phyloP scores from a whole-genome alignment of 73 alveolate genomes.

The Tetrahymena malaccensis region DNA sequence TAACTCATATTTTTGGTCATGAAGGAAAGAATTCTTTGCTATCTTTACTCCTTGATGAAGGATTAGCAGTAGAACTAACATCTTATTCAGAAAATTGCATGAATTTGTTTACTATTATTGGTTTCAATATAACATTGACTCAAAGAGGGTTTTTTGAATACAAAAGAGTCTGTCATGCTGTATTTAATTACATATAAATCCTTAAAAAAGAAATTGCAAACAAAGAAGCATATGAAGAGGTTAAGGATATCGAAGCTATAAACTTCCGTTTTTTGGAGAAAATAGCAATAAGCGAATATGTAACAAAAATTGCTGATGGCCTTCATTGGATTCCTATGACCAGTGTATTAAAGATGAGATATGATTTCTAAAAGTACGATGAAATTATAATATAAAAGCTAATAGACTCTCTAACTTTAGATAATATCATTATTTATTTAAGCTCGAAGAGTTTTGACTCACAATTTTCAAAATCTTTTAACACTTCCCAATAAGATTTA shows the following conservation, averaged over 20 bases:
- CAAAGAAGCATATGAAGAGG: conserved; percentile 59
- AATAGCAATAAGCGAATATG: conserved; percentile 47
- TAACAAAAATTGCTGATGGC: background rate
- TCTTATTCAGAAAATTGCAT: conserved; percentile 35
- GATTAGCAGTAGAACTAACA: conserved; percentile 57
- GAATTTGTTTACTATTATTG: conserved; percentile 44
- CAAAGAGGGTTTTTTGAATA: conserved; percentile 75
- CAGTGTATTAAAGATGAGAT: background rate
- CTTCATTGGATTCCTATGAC: background rate
- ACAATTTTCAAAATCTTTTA: background rate
- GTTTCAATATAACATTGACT: conserved; percentile 65
- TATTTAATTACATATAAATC: conserved; percentile 48
- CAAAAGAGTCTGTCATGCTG: conserved; percentile 50
- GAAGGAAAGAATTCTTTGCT: conserved; percentile 88
- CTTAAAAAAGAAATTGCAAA: conserved; percentile 56
- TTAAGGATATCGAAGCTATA: conserved; percentile 37
- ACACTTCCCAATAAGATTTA: background rate
- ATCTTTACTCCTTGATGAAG: conserved; percentile 70
- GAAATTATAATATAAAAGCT: background rate
- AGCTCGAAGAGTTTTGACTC: background rate
- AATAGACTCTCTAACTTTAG: background rate
- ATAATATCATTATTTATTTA: background rate
- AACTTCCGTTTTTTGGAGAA: conserved; percentile 55
- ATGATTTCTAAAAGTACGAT: background rate
- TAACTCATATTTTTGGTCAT: conserved; percentile 84